A percentile compares a stretch with the other conserved stretches of the same genome.
These are phyloP conservation scores for Phoenix roebelenii DNA, from an alignment of 176 grass and related monocot species.

Conservation along the genomic window DNA sequence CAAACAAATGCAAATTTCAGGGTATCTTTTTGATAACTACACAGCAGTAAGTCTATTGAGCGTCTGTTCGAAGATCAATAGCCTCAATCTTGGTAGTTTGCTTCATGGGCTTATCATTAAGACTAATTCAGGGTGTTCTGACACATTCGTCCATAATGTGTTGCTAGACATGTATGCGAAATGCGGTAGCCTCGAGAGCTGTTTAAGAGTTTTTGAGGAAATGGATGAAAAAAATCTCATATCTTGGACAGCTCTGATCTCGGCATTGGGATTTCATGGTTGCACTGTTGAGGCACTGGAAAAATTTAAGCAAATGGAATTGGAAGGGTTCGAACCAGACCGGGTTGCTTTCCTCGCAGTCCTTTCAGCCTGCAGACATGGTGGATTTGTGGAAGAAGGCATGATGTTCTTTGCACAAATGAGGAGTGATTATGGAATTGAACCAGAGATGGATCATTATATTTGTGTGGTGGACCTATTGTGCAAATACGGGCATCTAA, in stretches of 20 bases:
- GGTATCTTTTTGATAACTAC: constrained; percentile 38
- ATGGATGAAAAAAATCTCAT: constrained; percentile 57
- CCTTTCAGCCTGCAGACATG: constrained; percentile 60
- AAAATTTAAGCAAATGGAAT: constrained; percentile 52
- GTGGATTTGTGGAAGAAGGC: constrained; percentile 53
- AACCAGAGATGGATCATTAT: constrained; percentile 77
- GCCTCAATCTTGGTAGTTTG: constrained; percentile 47
- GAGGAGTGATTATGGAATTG: constrained; percentile 34
- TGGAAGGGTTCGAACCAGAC: constrained; percentile 47
- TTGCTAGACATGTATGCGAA: constrained; percentile 85
- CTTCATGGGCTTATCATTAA: constrained; percentile 67
- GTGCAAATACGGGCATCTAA: constrained; percentile 48
- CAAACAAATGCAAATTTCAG: constrained; percentile 44
- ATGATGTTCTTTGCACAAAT: constrained; percentile 57
- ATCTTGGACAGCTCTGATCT: constrained; percentile 66
- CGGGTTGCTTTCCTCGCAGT: constrained; percentile 54
- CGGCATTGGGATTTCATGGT: constrained; percentile 65
- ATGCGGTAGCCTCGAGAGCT: constrained; percentile 69
- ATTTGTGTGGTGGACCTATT: constrained; percentile 64
- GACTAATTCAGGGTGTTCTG: constrained; percentile 32
- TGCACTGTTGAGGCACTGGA: constrained; percentile 48
- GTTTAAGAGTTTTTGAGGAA: constrained; percentile 51
- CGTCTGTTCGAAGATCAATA: constrained; percentile 60
- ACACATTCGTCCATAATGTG: constrained; percentile 53
- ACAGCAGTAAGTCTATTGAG: constrained; percentile 44